Base-by-base conservation (phyloP, 2,329 filamentous ascomycete species). In the Penicillium nordicum region DNA sequence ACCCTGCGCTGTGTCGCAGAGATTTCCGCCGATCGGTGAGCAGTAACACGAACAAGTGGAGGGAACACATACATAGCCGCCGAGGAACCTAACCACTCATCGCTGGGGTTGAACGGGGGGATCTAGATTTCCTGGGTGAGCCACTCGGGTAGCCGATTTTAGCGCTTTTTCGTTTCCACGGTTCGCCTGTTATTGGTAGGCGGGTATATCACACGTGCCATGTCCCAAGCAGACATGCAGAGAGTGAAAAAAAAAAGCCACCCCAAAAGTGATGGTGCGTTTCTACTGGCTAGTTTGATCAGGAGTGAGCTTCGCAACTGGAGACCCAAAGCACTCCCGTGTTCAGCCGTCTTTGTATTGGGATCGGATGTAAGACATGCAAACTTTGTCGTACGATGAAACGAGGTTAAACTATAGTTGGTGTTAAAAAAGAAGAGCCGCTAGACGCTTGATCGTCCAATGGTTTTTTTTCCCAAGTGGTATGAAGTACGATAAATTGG, bases 61-160 rank as follows among this genome's bases (percentile, higher is more conserved):
- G n/a, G n/a, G 7, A 37, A 18, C 5, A 36, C 14, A n/a, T 21
- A n/a, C 4, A 16, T 16, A 50, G n/a, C 36, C 47, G n/a, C 34
- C 14, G 34, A 21, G 34, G 23, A 18, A 8, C 34, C 9, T 5
- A 6, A n/a, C 9, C 23, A 25, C 23, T 8, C 7, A 38, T 38
- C 36, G 4, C 1, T 21, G 5, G 9, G 23, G 5, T 42, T 9
- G 47, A 55, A 53, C 41, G 52, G 51, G 57, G 16, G 61, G 60
- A 63, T 63, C 62, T 3, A 21, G 21, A 21, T 21, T 42, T 52
- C 16, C 41, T 55, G 54, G 52, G 51, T 42, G 18, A 55, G 23
- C 55, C 54, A 52, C 43, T 58, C 45, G 51, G 57, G 51, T 46
- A 32, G n/a, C 46, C 54, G 58, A 59, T 63, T 47, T 59, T 63